Evolutionary conservation across 2,329 filamentous ascomycete species (phyloP), one percentile per base, ranked within the genome.

Genomic region (Uncinocarpus reesii): DNA sequence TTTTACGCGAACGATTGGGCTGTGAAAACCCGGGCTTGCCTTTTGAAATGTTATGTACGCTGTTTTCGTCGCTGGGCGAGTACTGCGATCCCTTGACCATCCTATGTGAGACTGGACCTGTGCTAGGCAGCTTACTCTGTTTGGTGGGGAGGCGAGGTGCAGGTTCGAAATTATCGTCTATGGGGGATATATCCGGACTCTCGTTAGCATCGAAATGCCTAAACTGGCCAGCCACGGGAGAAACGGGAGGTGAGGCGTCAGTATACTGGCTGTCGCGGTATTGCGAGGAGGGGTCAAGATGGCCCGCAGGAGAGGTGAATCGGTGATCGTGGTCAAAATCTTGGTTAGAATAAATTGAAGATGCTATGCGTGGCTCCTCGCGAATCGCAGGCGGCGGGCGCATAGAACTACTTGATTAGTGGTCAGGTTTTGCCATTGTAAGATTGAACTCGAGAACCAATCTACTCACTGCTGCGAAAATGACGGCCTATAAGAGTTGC

Each of bases 231-330:
- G 53, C 55, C 18, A 60, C 52, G 6, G 70, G 69, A 21, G 70
- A 71, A 45, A 68, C 67, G 31, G 68, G 70, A 35, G 71, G 70
- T 8, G 71, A 73, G n/a, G 72, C 62, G 50, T 62, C 69, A 47
- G 60, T 58, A 53, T 57, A 56, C 49, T 62, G 28, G 16, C 56
- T 59, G 21, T 55, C 52, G 11, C 52, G 50, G 28, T 51, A 53
- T 16, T 36, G 36, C 6, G 51, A 47, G 13, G 32, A 37, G 26
- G 44, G 45, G 24, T 31, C 15, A 13, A 38, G 37, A 21, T 41
- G 21, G 31, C 8, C 24, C 18, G 20, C 7, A 34, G 44, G 13
- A 7, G 34, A 8, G 10, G 43, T 37, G n/a, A 32, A 24, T 23
- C 16, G 26, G 16, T 10, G 8, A 40, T 43, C 44, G 13, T 16